Evolutionary conservation across 2,329 filamentous ascomycete genomes (phyloP).

Genomic region (Neopestalotiopsis rosae): DNA sequence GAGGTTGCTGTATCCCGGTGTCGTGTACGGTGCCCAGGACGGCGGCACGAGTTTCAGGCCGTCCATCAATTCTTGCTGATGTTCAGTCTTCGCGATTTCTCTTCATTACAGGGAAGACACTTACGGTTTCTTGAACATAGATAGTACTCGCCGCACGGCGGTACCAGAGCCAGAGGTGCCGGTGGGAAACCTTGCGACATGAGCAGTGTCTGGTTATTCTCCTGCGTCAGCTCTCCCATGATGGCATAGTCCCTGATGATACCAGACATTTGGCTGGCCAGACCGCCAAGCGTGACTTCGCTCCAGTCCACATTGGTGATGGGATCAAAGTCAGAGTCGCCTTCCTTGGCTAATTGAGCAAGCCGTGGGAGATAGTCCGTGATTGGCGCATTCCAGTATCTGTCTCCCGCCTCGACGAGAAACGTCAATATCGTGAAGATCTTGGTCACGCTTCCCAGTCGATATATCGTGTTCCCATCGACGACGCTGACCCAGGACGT

Average conservation of each 20-base stretch:
- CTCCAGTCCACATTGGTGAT: conserved; percentile 14
- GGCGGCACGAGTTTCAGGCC: conserved; percentile 31
- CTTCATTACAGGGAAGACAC: conserved; percentile 8
- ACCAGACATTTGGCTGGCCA: conserved; percentile 15
- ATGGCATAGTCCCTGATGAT: conserved; percentile 23
- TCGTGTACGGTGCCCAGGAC: conserved; percentile 31
- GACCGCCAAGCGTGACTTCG: conserved; percentile 12
- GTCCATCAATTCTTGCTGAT: conserved; percentile 28
- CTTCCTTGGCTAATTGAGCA: conserved; percentile 20
- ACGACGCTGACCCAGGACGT: conserved; percentile 29
- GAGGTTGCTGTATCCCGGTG: conserved; percentile 33
- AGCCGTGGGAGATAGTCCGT: conserved; percentile 35
- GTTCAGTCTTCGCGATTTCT: neutral
- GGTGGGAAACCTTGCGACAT: conserved; percentile 31
- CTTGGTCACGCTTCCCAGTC: conserved; percentile 37
- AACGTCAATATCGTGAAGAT: conserved; percentile 38
- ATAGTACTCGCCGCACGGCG: conserved; percentile 29
- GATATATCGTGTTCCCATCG: conserved; percentile 34
- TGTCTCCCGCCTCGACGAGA: conserved; percentile 33
- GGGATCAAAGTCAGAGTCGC: neutral
- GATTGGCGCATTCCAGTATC: conserved; percentile 34
- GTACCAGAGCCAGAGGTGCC: conserved; percentile 25
- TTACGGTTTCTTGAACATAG: conserved; percentile 31
- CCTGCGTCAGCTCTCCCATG: conserved; percentile 34
- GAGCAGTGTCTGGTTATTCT: conserved; percentile 31